Conservation (phyloP, 208 protist genomes). For the Crithidia mellificae region DNA sequence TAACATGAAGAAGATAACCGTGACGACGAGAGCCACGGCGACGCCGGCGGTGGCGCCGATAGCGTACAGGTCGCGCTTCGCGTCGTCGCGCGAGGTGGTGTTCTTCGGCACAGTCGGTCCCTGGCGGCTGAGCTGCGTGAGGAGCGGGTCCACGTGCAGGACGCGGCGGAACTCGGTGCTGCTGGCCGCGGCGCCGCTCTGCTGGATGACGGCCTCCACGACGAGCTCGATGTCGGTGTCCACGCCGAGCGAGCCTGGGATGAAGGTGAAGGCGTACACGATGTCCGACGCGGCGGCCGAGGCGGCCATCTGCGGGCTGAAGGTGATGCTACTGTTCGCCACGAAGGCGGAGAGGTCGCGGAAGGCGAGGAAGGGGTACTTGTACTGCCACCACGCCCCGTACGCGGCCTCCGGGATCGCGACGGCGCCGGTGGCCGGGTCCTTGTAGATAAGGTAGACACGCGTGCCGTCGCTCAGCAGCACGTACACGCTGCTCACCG, state of each 20-base stretch:
- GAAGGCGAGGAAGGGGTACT: slow-evolving; percentile 76
- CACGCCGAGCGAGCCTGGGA: slow-evolving; percentile 60
- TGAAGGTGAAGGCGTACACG: slow-evolving; percentile 74
- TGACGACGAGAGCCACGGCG: slow-evolving; percentile 51
- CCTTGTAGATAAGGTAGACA: slow-evolving; percentile 66
- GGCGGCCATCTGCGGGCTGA: slow-evolving; percentile 31
- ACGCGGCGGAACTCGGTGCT: slow-evolving; percentile 59
- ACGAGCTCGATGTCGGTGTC: slow-evolving; percentile 66
- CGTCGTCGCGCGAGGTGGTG: slow-evolving; percentile 1
- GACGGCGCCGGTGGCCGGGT: slow-evolving; percentile 44
- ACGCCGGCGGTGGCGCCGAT: slow-evolving; percentile 60
- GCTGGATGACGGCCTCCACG: slow-evolving; percentile 47
- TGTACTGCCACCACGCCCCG: slow-evolving; percentile 72
- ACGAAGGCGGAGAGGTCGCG: slow-evolving; percentile 50
- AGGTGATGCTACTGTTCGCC: slow-evolving; percentile 51
- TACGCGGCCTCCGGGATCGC: slow-evolving; percentile 27
- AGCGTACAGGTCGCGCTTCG: slow-evolving; percentile 55
- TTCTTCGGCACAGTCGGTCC: slow-evolving; percentile 35
- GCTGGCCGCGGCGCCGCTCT: slow-evolving; percentile 22
- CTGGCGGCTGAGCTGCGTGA: slow-evolving; percentile 75
- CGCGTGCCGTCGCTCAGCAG: slow-evolving; percentile 41
- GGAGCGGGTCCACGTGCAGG: slow-evolving; percentile 67
- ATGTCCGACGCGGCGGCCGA: slow-evolving; percentile 32
- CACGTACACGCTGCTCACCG: slow-evolving; percentile 52
- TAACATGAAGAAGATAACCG: slow-evolving; percentile 69